Evolutionary conservation across 768 basidiomycete species (phyloP), one percentile per base, ranked within the genome.

Genomic region (Tylopilus plumbeoviolaceoides): DNA sequence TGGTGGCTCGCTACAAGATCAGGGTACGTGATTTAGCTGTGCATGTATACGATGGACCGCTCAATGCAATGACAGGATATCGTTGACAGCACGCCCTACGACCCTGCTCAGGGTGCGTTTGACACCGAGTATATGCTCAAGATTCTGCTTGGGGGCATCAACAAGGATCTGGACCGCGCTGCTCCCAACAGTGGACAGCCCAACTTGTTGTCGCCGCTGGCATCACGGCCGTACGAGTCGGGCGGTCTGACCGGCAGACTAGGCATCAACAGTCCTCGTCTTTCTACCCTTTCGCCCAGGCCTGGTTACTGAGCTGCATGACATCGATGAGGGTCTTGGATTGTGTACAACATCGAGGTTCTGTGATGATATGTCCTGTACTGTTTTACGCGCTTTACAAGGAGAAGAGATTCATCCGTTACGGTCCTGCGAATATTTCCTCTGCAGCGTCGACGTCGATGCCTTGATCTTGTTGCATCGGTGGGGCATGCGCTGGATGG

Each of bases 51-150:
- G 21, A 36, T n/a, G 20, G 18, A 18, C 28, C 5, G 42, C 47
- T 59, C 5, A 61, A 50, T 12, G 6, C 4, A 14, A 44, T 17
- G 10, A 41, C 54, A 77, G 65, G 78, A 80, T 53, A 72, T 79
- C 27, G 76, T 80, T 8, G 78, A 78, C 59, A 74, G 75, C 35
- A 75, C 75, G 5, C 70, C 71, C 9, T 78, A 54, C 44, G 65
- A 70, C 44, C 67, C 61, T 40, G 60, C 50, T 17, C 53, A 63
- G 5, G 69, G 69, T 52, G 53, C 43, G 5, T 69, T 69, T 21
- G 64, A 71, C 54, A 65, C 69, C 9, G 69, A 69, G 42, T 69
- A 71, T 53, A 69, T 69, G 69, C 30, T 71, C 17, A 69, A 71
- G 60, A 67, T 69, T 43, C 63, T 69, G 12, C 63, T 69, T 18